Base-by-base conservation (phyloP, 2,329 filamentous ascomycete species). In the Thelonectria discophora region DNA sequence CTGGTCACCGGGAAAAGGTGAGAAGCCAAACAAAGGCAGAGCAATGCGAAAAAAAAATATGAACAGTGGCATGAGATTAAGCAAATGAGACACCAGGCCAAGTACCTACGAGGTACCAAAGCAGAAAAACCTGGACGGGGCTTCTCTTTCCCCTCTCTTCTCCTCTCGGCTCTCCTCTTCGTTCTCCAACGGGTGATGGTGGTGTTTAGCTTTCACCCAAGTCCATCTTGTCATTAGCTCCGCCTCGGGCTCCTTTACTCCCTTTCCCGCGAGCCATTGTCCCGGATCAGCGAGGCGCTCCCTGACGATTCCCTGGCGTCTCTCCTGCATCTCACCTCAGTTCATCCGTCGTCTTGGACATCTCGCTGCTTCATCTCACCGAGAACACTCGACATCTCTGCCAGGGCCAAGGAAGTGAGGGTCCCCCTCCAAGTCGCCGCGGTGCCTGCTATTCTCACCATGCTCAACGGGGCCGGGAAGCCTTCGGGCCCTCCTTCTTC, bases 401-500 rank as follows among this genome's bases (percentile, higher is more conserved):
- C 20, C 20, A 20, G 24, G 48, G 43, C 48, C 27, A 32, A 51
- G 50, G 54, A 47, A 58, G 45, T 30, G 24, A 62, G 49, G 55
- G 51, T 43, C 39, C 43, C 50, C 18, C 34, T 60, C 51, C 60
- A 42, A 13, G 30, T 43, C 39, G 45, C 43, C 59, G 45, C 58
- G 51, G 52, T 61, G 58, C 58, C 53, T 61, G 42, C 53, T 37
- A 11, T 37, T 13, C 49, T 56, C 55, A 53, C 69, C 66, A 71
- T 71, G 69, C 65, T 69, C 58, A 68, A 71, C 69, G 69, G 69
- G 65, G 64, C 62, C 64, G 70, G 61, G 58, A 71, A 65, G 56
- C 62, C 61, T 58, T 66, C 64, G 63, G 68, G 69, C 58, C 54
- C 66, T 57, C 65, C 65, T 64, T 37, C 34, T 15, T 75, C 74